These are phyloP conservation scores for Hyphopichia pseudoburtonii DNA, from an alignment of 1,139 yeast species.

Conservation along the genomic window DNA sequence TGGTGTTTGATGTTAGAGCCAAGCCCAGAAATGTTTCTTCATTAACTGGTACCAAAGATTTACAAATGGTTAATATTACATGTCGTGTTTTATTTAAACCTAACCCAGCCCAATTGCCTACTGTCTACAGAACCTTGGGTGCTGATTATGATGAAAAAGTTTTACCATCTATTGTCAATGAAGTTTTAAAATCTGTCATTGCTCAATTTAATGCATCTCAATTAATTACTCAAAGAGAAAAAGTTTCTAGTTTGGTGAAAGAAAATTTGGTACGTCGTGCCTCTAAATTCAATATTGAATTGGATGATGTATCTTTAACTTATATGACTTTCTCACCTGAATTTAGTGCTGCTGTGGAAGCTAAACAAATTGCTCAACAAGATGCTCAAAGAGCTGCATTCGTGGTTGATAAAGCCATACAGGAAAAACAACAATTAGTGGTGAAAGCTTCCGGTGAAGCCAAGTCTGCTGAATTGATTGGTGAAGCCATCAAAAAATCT, in stretches of 20 bases:
- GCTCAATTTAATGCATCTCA: conserved; percentile 99
- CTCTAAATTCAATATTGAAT: conserved; percentile 75
- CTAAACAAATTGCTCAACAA: conserved; percentile 98
- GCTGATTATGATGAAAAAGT: conserved; percentile 94
- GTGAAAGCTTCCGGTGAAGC: conserved; percentile 99
- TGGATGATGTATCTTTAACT: conserved; percentile 95
- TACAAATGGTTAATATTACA: conserved; percentile 98
- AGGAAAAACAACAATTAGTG: conserved; percentile 94
- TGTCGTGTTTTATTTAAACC: conserved; percentile 97
- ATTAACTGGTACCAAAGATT: conserved; percentile 95
- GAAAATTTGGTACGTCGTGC: conserved; percentile 94
- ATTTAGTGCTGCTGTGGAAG: conserved; percentile 96
- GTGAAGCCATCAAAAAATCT: conserved; percentile 97
- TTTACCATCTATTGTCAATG: conserved; percentile 94
- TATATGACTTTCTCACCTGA: conserved; percentile 97
- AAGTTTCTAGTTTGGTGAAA: conserved; percentile 86
- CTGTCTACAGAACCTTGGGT: conserved; percentile 88
- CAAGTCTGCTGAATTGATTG: conserved; percentile 94
- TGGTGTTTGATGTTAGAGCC: conserved; percentile 92
- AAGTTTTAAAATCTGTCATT: conserved; percentile 92
- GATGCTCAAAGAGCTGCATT: conserved; percentile 99
- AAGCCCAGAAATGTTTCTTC: conserved; percentile 98
- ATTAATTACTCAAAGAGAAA: conserved; percentile 96
- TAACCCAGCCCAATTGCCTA: conserved; percentile 72
- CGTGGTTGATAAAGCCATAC: conserved; percentile 93